phyloP scores from a whole-genome alignment of 176 grass and related monocot genomes.

The Cenchrus fungigraminus region DNA sequence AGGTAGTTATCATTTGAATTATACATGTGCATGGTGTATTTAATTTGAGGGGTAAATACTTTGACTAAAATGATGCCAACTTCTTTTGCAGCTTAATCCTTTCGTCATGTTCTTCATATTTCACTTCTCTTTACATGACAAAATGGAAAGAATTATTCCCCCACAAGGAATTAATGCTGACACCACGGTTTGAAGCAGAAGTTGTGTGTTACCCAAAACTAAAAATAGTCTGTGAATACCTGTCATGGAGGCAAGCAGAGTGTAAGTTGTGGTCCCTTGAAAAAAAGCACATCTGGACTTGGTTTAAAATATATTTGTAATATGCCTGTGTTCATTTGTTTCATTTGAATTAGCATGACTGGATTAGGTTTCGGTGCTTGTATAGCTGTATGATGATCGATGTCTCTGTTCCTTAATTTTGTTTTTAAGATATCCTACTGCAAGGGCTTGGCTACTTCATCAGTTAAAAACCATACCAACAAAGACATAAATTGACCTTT shows the following conservation, averaged over 20 bases:
- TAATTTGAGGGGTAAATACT: conserved; percentile 26
- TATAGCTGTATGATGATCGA: conserved; percentile 4
- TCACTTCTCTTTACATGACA: conserved; percentile 74
- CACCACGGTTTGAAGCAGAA: conserved; percentile 71
- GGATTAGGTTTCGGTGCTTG: background rate
- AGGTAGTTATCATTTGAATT: conserved; percentile 49
- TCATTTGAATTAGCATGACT: background rate
- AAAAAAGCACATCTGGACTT: background rate
- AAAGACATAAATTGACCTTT: conserved; percentile 32
- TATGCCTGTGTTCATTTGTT: background rate
- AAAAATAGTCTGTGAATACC: conserved; percentile 69
- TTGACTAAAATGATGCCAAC: conserved; percentile 30
- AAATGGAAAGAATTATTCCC: conserved; percentile 87
- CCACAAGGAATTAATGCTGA: conserved; percentile 49
- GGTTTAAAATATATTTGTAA: background rate
- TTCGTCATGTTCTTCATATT: conserved; percentile 67
- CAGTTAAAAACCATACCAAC: background rate
- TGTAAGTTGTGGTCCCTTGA: conserved; percentile 54
- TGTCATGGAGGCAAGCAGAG: conserved; percentile 79
- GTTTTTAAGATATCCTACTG: conserved; percentile 12
- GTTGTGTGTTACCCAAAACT: conserved; percentile 63
- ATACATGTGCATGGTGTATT: conserved; percentile 5
- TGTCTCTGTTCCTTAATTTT: background rate
- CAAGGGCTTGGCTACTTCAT: conserved; percentile 12
- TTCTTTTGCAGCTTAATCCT: conserved; percentile 69